Conservation (phyloP, 106 monocot genomes). For the Allium fistulosum region DNA sequence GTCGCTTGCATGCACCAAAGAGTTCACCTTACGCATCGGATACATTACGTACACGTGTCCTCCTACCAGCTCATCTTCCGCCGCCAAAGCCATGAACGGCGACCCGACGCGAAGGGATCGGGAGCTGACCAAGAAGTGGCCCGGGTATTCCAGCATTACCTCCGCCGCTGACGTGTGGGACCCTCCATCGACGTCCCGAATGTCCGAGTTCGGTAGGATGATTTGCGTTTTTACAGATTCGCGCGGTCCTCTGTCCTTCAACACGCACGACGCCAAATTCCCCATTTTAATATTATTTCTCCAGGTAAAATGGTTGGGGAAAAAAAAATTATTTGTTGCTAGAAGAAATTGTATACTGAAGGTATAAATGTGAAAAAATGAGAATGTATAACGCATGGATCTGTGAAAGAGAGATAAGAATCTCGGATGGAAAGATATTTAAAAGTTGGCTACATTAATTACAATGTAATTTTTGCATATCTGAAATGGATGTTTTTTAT, state of each 20-base stretch:
- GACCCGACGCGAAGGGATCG: constrained; percentile 26
- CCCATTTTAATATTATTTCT: constrained; percentile 26
- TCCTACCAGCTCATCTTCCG: constrained; percentile 70
- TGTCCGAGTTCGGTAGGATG: constrained; percentile 30
- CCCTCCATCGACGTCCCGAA: constrained; percentile 11
- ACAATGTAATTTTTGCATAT: too few relatives aligned
- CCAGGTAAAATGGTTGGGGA: too few relatives aligned
- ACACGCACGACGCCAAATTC: constrained; percentile 57
- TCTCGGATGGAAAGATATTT: too few relatives aligned
- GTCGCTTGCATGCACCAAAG: constrained; percentile 30
- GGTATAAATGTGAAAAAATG: too few relatives aligned
- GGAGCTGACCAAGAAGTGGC: constrained; percentile 47
- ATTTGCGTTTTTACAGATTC: background rate
- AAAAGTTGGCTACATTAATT: too few relatives aligned
- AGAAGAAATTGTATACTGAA: too few relatives aligned
- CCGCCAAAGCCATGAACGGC: constrained; percentile 37
- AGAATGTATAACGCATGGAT: too few relatives aligned
- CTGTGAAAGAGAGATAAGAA: too few relatives aligned
- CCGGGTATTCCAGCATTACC: constrained; percentile 69
- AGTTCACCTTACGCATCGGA: constrained; percentile 49
- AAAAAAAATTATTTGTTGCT: too few relatives aligned
- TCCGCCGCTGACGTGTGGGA: constrained; percentile 43
- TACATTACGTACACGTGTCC: constrained; percentile 42
- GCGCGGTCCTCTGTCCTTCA: background rate
- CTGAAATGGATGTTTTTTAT: too few relatives aligned